These are phyloP conservation scores for Aspergillus uvarum DNA, from an alignment of 2,329 filamentous ascomycete species.

Conservation along the genomic window DNA sequence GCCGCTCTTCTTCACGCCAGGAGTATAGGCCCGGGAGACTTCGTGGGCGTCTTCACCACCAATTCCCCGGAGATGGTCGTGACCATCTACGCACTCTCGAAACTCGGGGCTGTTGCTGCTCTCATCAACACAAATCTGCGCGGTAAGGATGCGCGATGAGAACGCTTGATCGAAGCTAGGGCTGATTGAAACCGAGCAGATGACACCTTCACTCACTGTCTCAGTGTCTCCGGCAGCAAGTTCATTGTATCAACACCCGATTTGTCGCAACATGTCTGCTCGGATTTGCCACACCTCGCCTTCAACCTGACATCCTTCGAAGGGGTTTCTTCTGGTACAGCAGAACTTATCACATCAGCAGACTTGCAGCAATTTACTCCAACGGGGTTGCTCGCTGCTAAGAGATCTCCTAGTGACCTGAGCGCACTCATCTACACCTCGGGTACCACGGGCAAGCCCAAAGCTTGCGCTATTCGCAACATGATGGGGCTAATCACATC, in stretches of 20 bases:
- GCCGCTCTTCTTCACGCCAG: slow-evolving; percentile 43
- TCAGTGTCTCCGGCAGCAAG: slow-evolving; percentile 43
- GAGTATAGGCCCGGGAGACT: slow-evolving; percentile 41
- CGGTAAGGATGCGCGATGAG: slow-evolving; percentile 31
- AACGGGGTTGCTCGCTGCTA: slow-evolving; percentile 28
- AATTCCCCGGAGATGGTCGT: slow-evolving; percentile 54
- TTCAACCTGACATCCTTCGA: slow-evolving; percentile 43
- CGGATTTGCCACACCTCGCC: slow-evolving; percentile 37
- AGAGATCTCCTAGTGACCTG: slow-evolving; percentile 37
- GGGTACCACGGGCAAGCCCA: slow-evolving; percentile 51
- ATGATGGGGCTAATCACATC: slow-evolving; percentile 40
- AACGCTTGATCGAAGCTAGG: not conserved
- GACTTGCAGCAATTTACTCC: slow-evolving; percentile 30
- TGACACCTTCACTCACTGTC: slow-evolving; percentile 47
- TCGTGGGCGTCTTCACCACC: slow-evolving; percentile 48
- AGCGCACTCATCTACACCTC: slow-evolving; percentile 49
- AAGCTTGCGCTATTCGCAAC: slow-evolving; percentile 46
- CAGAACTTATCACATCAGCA: slow-evolving; percentile 26
- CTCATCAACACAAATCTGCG: slow-evolving; percentile 50
- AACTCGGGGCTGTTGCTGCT: slow-evolving; percentile 47
- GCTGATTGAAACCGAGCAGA: slow-evolving; percentile 26
- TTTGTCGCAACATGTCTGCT: slow-evolving; percentile 36
- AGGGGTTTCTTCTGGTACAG: slow-evolving; percentile 18
- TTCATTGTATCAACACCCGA: slow-evolving; percentile 48
- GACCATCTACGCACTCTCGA: slow-evolving; percentile 46